Conservation (phyloP, 805 yeast species). For the Lipomyces lipofer region DNA sequence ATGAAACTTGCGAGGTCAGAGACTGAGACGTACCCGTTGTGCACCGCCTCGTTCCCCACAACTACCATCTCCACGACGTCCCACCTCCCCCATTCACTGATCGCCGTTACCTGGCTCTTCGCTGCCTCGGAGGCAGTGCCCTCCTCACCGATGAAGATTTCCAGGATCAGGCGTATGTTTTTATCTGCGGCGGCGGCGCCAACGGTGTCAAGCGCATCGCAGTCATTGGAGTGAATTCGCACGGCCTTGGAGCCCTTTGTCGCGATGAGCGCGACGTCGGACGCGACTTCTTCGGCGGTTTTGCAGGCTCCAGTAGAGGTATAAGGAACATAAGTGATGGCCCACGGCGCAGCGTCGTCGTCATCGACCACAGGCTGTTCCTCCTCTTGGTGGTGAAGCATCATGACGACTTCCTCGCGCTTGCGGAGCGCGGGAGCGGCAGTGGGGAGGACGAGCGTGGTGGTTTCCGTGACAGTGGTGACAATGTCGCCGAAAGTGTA, state of each 20-base stretch:
- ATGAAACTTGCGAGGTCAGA: conserved; percentile 65
- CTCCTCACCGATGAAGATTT: conserved; percentile 67
- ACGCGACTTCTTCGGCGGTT: conserved; percentile 50
- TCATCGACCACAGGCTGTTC: background rate
- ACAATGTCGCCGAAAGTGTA: conserved; percentile 10
- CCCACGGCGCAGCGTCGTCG: conserved; percentile 33
- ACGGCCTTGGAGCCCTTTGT: conserved; percentile 63
- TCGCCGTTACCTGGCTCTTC: conserved; percentile 47
- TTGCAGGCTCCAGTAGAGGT: conserved; percentile 61
- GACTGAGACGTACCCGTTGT: conserved; percentile 61
- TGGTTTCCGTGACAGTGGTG: conserved; percentile 18
- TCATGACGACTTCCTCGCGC: conserved; percentile 8
- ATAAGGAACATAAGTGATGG: conserved; percentile 58
- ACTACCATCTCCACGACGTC: conserved; percentile 71
- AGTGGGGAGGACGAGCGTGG: conserved; percentile 52
- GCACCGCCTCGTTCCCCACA: conserved; percentile 85
- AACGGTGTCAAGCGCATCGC: conserved; percentile 65
- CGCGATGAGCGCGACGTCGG: conserved; percentile 60
- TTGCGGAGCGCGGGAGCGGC: conserved; percentile 9
- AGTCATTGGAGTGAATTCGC: conserved; percentile 86
- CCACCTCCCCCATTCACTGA: conserved; percentile 62
- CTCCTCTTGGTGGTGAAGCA: too few species aligned
- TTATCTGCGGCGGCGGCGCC: conserved; percentile 24
- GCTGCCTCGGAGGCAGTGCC: conserved; percentile 71
- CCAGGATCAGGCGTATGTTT: conserved; percentile 73